phyloP scores from a whole-genome alignment of 2,329 filamentous ascomycete species.

The Aureobasidium vineae region DNA sequence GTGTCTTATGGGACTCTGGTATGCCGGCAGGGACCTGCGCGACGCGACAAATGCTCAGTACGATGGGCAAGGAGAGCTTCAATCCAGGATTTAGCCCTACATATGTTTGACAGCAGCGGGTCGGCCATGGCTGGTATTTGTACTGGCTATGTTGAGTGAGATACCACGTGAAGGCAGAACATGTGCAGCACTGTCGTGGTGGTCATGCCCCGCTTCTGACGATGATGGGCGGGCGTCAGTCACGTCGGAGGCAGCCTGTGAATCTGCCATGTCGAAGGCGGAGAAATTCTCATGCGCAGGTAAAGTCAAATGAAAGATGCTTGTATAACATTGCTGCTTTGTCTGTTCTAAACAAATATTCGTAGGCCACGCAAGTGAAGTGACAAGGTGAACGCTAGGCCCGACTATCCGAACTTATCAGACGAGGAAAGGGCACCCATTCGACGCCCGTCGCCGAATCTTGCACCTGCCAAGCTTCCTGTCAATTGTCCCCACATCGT shows the following conservation, averaged over 20 bases:
- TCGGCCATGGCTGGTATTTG: slow-evolving; percentile 40
- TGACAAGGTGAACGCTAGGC: slow-evolving; percentile 12
- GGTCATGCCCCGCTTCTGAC: slow-evolving; percentile 34
- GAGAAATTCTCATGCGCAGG: slow-evolving; percentile 2
- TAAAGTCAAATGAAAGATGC: slow-evolving; percentile 21
- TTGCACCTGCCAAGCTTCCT: slow-evolving; percentile 21
- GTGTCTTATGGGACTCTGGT: slow-evolving; percentile 64
- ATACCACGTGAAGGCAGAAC: slow-evolving; percentile 50
- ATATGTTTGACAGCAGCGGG: slow-evolving; percentile 51
- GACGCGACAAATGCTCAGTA: slow-evolving; percentile 30
- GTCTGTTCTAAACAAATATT: background rate
- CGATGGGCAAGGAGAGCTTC: background rate
- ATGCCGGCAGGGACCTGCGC: slow-evolving; percentile 56
- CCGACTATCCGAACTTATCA: slow-evolving; percentile 17
- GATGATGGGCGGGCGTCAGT: slow-evolving; percentile 6
- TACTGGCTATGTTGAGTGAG: slow-evolving; percentile 46
- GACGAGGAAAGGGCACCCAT: background rate
- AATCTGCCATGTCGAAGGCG: slow-evolving; percentile 15
- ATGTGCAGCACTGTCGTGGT: background rate
- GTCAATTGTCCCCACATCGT: background rate
- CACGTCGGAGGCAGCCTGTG: background rate
- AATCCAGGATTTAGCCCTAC: slow-evolving; percentile 38
- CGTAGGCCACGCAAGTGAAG: background rate
- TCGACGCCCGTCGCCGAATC: slow-evolving; percentile 3
- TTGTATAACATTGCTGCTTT: slow-evolving; percentile 20